Conservation (phyloP, 805 yeast genomes). For the Ogataea siamensis region DNA sequence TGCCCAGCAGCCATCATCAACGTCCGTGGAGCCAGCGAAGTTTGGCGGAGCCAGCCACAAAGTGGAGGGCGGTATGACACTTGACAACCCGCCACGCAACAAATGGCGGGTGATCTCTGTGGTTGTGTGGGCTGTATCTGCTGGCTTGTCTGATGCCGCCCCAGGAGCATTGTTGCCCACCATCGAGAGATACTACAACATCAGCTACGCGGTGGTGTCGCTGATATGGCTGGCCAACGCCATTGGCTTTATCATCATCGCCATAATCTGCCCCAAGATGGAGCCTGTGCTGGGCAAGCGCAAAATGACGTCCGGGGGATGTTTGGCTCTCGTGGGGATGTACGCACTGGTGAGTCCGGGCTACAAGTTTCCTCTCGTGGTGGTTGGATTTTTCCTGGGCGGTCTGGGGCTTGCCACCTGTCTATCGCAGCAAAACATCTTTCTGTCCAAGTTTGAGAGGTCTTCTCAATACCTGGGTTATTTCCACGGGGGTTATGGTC, state of each 20-base stretch:
- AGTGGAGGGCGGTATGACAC: constrained; percentile 35
- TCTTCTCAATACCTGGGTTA: constrained; percentile 59
- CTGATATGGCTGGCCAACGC: constrained; percentile 59
- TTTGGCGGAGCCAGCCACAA: constrained; percentile 2
- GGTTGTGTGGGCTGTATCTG: constrained; percentile 39
- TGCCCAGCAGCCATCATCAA: constrained; percentile 14
- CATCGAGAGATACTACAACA: constrained; percentile 47
- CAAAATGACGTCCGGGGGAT: constrained; percentile 41
- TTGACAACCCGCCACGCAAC: constrained; percentile 43
- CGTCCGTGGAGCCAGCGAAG: neutral
- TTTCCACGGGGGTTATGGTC: constrained; percentile 68
- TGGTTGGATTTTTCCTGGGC: constrained; percentile 52
- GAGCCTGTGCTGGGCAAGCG: constrained; percentile 41
- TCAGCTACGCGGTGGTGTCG: constrained; percentile 54
- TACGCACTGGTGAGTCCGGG: constrained; percentile 48
- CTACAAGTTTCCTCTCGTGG: constrained; percentile 46
- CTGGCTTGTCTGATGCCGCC: constrained; percentile 54
- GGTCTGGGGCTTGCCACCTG: constrained; percentile 55
- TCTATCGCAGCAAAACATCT: constrained; percentile 51
- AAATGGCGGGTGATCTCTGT: constrained; percentile 41
- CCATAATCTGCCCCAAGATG: constrained; percentile 45
- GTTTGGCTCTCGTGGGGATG: constrained; percentile 37
- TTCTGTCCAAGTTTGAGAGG: constrained; percentile 47
- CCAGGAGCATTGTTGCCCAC: constrained; percentile 60
- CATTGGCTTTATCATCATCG: constrained; percentile 51